Evolutionary conservation across 805 yeast genomes (phyloP), one percentile per base, ranked within the genome.

Genomic region (Candida broadrunensis): DNA sequence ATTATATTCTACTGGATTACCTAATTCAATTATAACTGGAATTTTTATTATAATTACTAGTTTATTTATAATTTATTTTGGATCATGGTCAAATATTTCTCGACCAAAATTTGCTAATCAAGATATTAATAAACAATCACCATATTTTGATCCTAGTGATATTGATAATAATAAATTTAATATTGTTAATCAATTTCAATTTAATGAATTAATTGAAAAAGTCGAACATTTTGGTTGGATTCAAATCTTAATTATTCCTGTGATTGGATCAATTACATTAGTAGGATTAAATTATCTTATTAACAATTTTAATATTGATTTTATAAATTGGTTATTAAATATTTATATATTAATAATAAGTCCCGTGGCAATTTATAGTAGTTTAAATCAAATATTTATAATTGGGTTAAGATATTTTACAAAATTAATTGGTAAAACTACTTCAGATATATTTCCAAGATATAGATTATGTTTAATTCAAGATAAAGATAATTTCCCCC

Each of bases 201-300:
- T 14, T 5, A 18, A 29, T 5, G 4, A 5, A 15, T 15, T 29
- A 6, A 5, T 29, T 15, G 32, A 29, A 5, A 5, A 15, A 4
- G 14, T 5, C 5, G 6, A 5, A 5, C 7, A 14, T 5, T n/a
- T 4, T 29, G 7, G 9, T 33, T 26, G 25, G 26, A 8, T 23
- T 17, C 41, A 38, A n/a, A 33, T 35, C 18, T n/a, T 43, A 13
- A 12, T n/a, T 3, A 49, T 77, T 53, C 84, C 85, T 0, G 41
- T 79, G 4, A 12, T 68, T 5, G 74, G 77, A 4, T 72, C 73
- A 6, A 38, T 47, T 15, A 51, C 49, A n/a, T 56, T 80, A 31
- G 43, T 60, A 23, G 63, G 65, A 0, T 39, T 77, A 29, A 69
- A 74, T 49, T 64, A 60, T 40, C 53, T 55, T 4, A 37, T 73